Percentiles rank a stretch among this genome's conserved stretches.
Evolutionary conservation across 2,329 filamentous ascomycete genomes (phyloP).

Genomic region (Fusarium azukiicola): DNA sequence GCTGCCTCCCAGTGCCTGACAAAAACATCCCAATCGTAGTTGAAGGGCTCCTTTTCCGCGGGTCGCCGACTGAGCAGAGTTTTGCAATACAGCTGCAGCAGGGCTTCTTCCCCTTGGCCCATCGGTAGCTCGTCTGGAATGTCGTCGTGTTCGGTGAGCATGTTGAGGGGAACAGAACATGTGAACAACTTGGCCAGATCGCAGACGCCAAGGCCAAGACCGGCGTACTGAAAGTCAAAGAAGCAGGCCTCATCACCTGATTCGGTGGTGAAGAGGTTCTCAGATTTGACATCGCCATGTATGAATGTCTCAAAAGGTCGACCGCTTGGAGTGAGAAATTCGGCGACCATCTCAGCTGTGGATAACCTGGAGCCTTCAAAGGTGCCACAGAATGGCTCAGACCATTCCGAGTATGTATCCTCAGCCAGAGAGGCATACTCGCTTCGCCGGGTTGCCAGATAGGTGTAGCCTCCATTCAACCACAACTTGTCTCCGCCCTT

Average conservation of each 20-base stretch:
- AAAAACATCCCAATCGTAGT: constrained; percentile 77
- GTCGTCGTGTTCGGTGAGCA: constrained; percentile 65
- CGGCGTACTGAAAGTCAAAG: constrained; percentile 86
- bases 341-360: constrained; percentile 75
- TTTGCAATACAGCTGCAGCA: constrained; percentile 74
- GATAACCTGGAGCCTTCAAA: constrained; percentile 55
- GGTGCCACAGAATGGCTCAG: constrained; percentile 67
- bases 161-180: constrained; percentile 78
- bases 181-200: constrained; percentile 85
- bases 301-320: constrained; percentile 76
- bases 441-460: constrained; percentile 79
- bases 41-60: background rate
- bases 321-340: constrained; percentile 70
- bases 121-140: constrained; percentile 69
- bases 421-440: constrained; percentile 74
- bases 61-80: constrained; percentile 55
- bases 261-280: constrained; percentile 81
- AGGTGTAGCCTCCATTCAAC: constrained; percentile 85
- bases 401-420: constrained; percentile 77
- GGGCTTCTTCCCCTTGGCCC: constrained; percentile 69
- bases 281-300: constrained; percentile 85
- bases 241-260: constrained; percentile 77
- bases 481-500: constrained; percentile 66
- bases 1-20: constrained; percentile 83
- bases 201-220: constrained; percentile 81